Percentiles rank a stretch among this genome's conserved stretches.
Conservation (phyloP, 345 rosid genomes). For the Leavenworthia alabamica region DNA sequence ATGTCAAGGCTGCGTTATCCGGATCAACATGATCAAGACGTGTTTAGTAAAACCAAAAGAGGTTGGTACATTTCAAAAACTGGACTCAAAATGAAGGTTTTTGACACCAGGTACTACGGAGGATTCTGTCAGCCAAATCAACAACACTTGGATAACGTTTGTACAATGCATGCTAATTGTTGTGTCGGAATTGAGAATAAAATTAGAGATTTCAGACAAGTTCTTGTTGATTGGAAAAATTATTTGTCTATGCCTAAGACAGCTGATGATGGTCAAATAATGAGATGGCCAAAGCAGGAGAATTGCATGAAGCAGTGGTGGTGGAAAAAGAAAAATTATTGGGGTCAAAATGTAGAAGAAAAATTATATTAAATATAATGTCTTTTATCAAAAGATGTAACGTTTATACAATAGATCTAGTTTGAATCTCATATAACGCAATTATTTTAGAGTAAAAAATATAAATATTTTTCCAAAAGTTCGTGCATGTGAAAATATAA, state of each 20-base stretch:
- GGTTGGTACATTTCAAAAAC: conserved; percentile 2
- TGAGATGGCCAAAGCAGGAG: conserved; percentile 1
- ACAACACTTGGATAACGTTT: conserved; percentile 44
- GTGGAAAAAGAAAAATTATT: neutral
- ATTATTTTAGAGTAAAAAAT: too few species aligned
- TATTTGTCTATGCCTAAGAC: conserved; percentile 10
- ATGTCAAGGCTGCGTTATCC: conserved; percentile 39
- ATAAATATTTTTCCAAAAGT: too few species aligned
- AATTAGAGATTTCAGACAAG: conserved; percentile 42
- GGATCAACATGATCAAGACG: conserved; percentile 26
- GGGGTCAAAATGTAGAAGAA: neutral
- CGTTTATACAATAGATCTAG: too few species aligned
- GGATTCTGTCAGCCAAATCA: conserved; percentile 56
- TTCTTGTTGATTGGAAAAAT: conserved; percentile 53
- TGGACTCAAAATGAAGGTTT: conserved; percentile 44
- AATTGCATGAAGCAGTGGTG: conserved; percentile 9
- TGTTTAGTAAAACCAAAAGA: conserved; percentile 16
- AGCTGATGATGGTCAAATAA: neutral
- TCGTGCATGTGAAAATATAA: too few species aligned
- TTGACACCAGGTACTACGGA: conserved; percentile 53
- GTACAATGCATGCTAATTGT: conserved; percentile 88
- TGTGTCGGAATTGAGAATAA: conserved; percentile 52
- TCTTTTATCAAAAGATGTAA: neutral
- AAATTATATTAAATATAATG: neutral
- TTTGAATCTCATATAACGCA: too few species aligned